Base-by-base conservation (phyloP, 345 rosid genomes). In the Syzygium aromaticum region DNA sequence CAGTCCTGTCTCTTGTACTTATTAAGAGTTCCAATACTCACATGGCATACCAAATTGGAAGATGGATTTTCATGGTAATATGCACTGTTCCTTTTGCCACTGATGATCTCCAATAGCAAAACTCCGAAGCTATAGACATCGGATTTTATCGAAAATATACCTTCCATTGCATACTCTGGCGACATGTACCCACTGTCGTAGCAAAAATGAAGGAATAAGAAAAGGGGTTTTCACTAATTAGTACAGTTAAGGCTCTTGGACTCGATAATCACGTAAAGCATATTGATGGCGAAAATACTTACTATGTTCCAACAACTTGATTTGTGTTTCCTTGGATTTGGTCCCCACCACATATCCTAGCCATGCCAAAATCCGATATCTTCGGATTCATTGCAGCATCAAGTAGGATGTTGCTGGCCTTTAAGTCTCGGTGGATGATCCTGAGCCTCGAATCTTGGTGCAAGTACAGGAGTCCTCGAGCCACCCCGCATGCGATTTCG, bases 341-440 rank as follows among this genome's bases (percentile, higher is more conserved):
- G 88, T 92, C 92, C 1, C 89, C 91, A 5, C 93, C 92, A 17
- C 93, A 94, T 9, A 94, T 94, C 67, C 93, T 93, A 0, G 98
- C 96, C 93, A 93, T 84, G 5, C 97, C 97, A 14, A 96, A 96
- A 89, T 96, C 98, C 6, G 97, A 91, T 54, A 95, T 94, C 89
- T 94, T 94, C 0, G 96, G 95, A 22, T 89, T 91, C 94, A 95
- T 88, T 8, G 84, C 90, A 0, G 56, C 88, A 86, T 95, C 96
- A 1, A 95, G 89, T 57, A 94, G 91, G 63, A 94, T 87, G 87
- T 94, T 94, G 87, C 96, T 94, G 5, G 95, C 89, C 86, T 95
- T 96, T n/a, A 96, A 87, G 87, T 96, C 98, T 87, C 98, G 92
- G 52, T 95, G 98, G 43, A 96, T 94, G 87, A 96, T 95, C 89